phyloP scores from a whole-genome alignment of 805 yeast genomes.

The Metschnikowia noctiluminum region DNA sequence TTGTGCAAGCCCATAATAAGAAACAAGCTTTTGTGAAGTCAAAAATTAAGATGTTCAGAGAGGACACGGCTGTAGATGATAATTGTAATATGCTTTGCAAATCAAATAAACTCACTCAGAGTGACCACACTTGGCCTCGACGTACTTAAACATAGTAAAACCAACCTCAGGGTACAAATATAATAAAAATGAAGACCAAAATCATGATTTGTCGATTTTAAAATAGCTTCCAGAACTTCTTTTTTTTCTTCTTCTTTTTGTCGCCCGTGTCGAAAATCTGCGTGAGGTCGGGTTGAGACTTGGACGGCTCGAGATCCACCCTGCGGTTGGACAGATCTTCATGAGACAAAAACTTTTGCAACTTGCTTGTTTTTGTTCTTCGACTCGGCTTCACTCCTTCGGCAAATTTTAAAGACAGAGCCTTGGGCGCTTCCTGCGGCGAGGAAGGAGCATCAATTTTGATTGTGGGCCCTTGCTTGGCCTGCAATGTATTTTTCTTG shows the following conservation, averaged over 20 bases:
- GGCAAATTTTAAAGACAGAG: constrained; percentile 28
- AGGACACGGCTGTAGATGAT: too few relatives aligned
- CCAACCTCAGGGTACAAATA: too few relatives aligned
- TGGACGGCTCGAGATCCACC: constrained; percentile 32
- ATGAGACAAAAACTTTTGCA: constrained; percentile 37
- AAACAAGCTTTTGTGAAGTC: too few relatives aligned
- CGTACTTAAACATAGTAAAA: too few relatives aligned
- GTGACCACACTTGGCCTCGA: too few relatives aligned
- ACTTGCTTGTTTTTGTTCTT: constrained; percentile 14
- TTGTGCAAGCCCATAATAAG: too few relatives aligned
- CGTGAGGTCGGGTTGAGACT: constrained; percentile 36
- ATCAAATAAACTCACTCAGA: too few relatives aligned
- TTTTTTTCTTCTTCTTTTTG: constrained; percentile 27
- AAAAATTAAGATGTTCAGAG: too few relatives aligned
- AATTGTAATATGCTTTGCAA: too few relatives aligned
- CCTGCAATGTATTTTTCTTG: constrained; percentile 17
- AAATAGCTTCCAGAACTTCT: constrained; percentile 37
- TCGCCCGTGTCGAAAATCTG: constrained; percentile 10
- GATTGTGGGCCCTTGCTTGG: constrained; percentile 6
- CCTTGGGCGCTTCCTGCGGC: constrained; percentile 21
- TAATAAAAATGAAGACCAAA: too few relatives aligned
- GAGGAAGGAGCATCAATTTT: constrained; percentile 9
- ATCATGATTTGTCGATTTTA: neutral
- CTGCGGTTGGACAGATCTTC: constrained; percentile 23
- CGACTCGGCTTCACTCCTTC: constrained; percentile 16